phyloP scores from a whole-genome alignment of 306 rosid species.

The Cicer chorassanicum region DNA sequence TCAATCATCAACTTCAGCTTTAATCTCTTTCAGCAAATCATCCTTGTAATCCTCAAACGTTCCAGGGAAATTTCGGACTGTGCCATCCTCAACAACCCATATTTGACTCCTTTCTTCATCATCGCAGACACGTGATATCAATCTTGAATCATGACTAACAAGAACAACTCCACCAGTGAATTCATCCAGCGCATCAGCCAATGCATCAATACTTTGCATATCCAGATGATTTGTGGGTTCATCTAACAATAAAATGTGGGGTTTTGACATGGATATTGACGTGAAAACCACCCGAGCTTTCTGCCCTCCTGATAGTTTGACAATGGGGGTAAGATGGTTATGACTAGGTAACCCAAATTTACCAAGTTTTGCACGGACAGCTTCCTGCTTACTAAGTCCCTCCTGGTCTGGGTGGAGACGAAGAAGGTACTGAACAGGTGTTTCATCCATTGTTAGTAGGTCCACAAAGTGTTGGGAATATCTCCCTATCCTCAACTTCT shows the following conservation, averaged over 20 bases:
- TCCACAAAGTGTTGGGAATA: conserved; percentile 35
- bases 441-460: conserved; percentile 26
- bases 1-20: conserved; percentile 38
- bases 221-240: conserved; percentile 85
- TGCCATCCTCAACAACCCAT: conserved; percentile 81
- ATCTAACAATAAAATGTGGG: conserved; percentile 79
- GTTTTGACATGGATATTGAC: conserved; percentile 82
- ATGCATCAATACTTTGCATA: conserved; percentile 85
- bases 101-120: conserved; percentile 78
- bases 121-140: conserved; percentile 75
- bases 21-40: conserved; percentile 31
- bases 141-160: conserved; percentile 79
- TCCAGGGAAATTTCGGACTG: conserved; percentile 30
- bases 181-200: conserved; percentile 53
- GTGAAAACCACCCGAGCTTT: conserved; percentile 75
- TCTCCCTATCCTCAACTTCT: conserved; percentile 37
- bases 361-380: conserved; percentile 37
- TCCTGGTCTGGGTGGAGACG: conserved; percentile 39
- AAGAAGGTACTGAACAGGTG: conserved; percentile 39
- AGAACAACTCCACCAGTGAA: conserved; percentile 78
- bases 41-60: conserved; percentile 35
- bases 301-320: conserved; percentile 34
- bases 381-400: conserved; percentile 32
- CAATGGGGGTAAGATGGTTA: conserved; percentile 38
- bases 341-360: conserved; percentile 33